Evolutionary conservation across 1,284 basidiomycete genomes (phyloP).

Genomic region (Leccinum fallax): DNA sequence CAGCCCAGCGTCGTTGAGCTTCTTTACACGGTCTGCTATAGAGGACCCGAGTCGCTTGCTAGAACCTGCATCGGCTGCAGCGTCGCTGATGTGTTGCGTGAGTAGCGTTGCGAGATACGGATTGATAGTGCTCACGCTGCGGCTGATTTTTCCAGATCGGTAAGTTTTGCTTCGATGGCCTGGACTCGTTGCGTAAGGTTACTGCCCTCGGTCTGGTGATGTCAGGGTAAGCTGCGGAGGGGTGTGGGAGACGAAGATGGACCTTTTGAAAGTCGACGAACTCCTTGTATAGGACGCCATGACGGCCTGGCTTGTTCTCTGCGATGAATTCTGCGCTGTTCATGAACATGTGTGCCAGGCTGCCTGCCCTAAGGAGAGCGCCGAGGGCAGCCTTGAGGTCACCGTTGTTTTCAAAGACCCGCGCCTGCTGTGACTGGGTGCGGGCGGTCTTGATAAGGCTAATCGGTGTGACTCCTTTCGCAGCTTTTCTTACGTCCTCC

Average conservation of each 20-base stretch:
- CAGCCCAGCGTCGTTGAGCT: slow-evolving; percentile 69
- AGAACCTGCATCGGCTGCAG: slow-evolving; percentile 29
- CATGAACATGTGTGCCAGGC: slow-evolving; percentile 57
- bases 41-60: slow-evolving; percentile 50
- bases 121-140: slow-evolving; percentile 42
- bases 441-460: slow-evolving; percentile 63
- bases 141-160: slow-evolving; percentile 52
- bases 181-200: slow-evolving; percentile 51
- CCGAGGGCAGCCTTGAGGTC: slow-evolving; percentile 62
- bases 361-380: slow-evolving; percentile 60
- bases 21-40: slow-evolving; percentile 72
- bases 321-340: slow-evolving; percentile 58
- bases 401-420: slow-evolving; percentile 52
- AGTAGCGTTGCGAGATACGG: slow-evolving; percentile 12
- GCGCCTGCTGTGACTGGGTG: slow-evolving; percentile 52
- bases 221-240: slow-evolving; percentile 22
- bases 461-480: slow-evolving; percentile 54
- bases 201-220: slow-evolving; percentile 48
- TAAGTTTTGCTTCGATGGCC: slow-evolving; percentile 59
- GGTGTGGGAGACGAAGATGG: slow-evolving; percentile 27
- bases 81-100: slow-evolving; percentile 20
- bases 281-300: slow-evolving; percentile 56
- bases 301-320: slow-evolving; percentile 46
- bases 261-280: slow-evolving; percentile 63
- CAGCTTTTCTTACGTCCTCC: slow-evolving; percentile 54